Conservation (phyloP, 345 rosid genomes). For the Lepidium sativum region DNA sequence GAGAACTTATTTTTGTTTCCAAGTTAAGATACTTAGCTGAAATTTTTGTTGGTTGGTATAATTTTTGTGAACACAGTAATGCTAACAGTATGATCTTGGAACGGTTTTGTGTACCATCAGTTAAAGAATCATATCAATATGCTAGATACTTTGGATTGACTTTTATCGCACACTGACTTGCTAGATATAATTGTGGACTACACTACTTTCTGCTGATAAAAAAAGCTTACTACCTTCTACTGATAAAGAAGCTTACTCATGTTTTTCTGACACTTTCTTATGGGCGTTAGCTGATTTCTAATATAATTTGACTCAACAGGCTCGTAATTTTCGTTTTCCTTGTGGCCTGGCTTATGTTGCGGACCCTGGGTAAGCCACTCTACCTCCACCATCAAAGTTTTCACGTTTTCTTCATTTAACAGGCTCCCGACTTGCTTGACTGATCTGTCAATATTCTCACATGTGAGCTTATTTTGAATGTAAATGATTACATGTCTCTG, state of each 20-base stretch:
- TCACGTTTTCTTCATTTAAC: conserved; percentile 4
- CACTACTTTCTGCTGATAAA: too few species aligned
- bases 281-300: conserved; percentile 10
- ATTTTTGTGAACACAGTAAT: neutral
- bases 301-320: conserved; percentile 43
- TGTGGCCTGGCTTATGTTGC: conserved; percentile 91
- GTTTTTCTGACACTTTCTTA: neutral
- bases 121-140: neutral
- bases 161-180: neutral
- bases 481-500: conserved; percentile 6
- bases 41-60: neutral
- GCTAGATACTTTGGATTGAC: neutral
- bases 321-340: conserved; percentile 79
- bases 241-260: neutral
- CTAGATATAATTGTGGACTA: neutral
- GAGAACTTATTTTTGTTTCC: neutral
- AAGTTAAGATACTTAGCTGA: conserved; percentile 8
- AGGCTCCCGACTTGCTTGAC: neutral
- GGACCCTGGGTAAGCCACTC: conserved; percentile 75
- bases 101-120: neutral
- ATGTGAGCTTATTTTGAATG: conserved; percentile 10
- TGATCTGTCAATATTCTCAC: conserved; percentile 1
- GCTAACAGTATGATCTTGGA: neutral
- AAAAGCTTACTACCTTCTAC: neutral
- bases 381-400: conserved; percentile 1